These are phyloP conservation scores for Zizania palustris DNA, from an alignment of 202 grass and related monocot genomes.

Conservation along the genomic window DNA sequence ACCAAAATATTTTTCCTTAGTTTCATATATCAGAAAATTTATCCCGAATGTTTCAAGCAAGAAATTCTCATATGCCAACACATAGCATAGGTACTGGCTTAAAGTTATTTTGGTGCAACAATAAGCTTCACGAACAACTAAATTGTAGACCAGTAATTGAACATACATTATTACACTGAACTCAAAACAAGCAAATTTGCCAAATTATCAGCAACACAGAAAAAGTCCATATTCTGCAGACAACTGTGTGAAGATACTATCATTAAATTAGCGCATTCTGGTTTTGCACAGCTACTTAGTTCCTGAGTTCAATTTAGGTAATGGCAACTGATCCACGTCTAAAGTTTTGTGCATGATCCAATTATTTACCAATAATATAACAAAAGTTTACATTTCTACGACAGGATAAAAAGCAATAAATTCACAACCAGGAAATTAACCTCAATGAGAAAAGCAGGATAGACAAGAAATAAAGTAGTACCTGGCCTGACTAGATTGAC, in stretches of 20 bases:
- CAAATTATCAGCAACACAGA: no score
- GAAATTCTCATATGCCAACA: background rate
- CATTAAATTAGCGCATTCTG: slow-evolving; percentile 6
- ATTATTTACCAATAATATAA: background rate
- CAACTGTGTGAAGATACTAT: slow-evolving; percentile 5
- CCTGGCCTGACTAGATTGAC: slow-evolving; percentile 81
- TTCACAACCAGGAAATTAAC: slow-evolving; percentile 1
- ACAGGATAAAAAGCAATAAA: slow-evolving; percentile 6
- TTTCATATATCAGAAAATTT: background rate
- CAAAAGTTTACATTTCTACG: background rate
- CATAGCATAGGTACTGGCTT: background rate
- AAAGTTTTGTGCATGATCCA: slow-evolving; percentile 1
- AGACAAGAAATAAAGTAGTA: slow-evolving; percentile 32
- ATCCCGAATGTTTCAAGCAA: background rate
- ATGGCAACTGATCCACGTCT: slow-evolving; percentile 4
- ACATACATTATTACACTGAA: background rate
- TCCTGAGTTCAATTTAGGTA: slow-evolving; percentile 1
- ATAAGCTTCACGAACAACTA: slow-evolving; percentile 1
- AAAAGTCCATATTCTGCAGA: background rate
- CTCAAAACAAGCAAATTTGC: background rate
- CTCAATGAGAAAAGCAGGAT: background rate
- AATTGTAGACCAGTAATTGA: background rate
- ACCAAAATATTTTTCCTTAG: background rate
- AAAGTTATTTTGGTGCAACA: background rate
- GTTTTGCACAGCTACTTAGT: background rate